Evolutionary conservation across 345 rosid genomes (phyloP).

Genomic region (Gossypium raimondii): DNA sequence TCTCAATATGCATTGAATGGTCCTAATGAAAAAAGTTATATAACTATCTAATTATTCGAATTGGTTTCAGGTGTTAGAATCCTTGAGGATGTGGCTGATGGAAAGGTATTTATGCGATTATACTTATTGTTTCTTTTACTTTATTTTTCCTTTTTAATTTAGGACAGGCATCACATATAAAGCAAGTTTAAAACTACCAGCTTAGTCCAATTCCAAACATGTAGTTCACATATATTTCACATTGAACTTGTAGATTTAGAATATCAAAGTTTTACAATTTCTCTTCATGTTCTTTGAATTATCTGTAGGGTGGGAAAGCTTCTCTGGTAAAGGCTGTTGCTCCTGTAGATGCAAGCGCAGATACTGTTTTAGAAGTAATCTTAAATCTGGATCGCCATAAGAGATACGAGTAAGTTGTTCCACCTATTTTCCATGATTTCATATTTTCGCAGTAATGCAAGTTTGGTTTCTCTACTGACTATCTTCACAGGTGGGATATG

Average conservation of each 20-base stretch:
- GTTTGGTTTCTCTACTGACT: slow-evolving; percentile 24
- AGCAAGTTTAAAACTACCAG: background rate
- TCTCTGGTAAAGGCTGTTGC: slow-evolving; percentile 84
- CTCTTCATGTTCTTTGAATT: background rate
- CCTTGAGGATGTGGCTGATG: slow-evolving; percentile 76
- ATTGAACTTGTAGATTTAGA: slow-evolving; percentile 4
- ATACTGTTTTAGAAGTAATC: slow-evolving; percentile 79
- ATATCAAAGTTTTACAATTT: slow-evolving; percentile 5
- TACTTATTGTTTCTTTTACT: background rate
- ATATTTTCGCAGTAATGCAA: slow-evolving; percentile 15
- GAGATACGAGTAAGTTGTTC: slow-evolving; percentile 81
- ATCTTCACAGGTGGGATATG: slow-evolving; percentile 84
- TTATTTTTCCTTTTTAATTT: background rate
- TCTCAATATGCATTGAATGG: background rate
- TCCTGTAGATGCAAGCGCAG: slow-evolving; percentile 81
- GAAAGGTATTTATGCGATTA: slow-evolving; percentile 52
- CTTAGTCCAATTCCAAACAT: background rate
- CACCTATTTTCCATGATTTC: slow-evolving; percentile 11
- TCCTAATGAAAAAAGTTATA: slow-evolving; percentile 1
- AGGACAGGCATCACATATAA: background rate
- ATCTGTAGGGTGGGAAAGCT: slow-evolving; percentile 61
- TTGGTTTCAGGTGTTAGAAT: slow-evolving; percentile 82
- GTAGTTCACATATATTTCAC: background rate
- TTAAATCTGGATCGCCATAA: slow-evolving; percentile 61
- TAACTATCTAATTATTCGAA: slow-evolving; percentile 4